Evolutionary conservation across 78 protist species (phyloP), one percentile per base, ranked within the genome.

Genomic region (Salpingoeca rosetta): DNA sequence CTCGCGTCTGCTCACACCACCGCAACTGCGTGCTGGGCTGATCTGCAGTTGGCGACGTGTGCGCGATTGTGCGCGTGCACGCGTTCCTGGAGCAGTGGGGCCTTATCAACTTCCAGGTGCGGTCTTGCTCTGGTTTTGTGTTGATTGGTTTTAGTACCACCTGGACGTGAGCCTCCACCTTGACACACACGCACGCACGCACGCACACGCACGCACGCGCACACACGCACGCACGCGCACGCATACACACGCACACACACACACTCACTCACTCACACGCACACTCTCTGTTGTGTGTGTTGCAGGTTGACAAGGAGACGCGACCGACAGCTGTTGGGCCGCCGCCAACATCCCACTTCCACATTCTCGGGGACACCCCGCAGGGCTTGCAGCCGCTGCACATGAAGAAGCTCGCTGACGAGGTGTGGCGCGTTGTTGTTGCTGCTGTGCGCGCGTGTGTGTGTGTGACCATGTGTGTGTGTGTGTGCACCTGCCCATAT

Each of bases 61-160:
- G 85, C 41, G 88, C 88, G 26, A 89, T 89, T 24, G 11, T 81
- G 12, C 37, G 85, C 2, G 87, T 88, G 57, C 90, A 88, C 44
- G 83, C 87, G 26, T 88, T 88, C 65, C 84, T 88, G 24, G 90
- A 88, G 81, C 87, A 83, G 36, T 88, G 90, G 90, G 90, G 90
- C 65, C 84, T 88, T 22, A 88, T 88, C 84, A 88, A 88, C 74
- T 86, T 81, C 85, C 89, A 86, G 73, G 89, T 73, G 78, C 75
- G 75, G 24, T 22, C n/a, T 22, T 3, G n/a, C 2, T 51, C n/a
- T n/a, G n/a, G n/a, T n/a, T n/a, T n/a, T n/a, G n/a, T n/a, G n/a
- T n/a, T n/a, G n/a, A n/a, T n/a, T n/a, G n/a, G n/a, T n/a, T n/a
- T n/a, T n/a, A n/a, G n/a, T n/a, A n/a, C n/a, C n/a, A n/a, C n/a